phyloP scores from a whole-genome alignment of 1,284 basidiomycete species.

The Microbotryum saponariae region DNA sequence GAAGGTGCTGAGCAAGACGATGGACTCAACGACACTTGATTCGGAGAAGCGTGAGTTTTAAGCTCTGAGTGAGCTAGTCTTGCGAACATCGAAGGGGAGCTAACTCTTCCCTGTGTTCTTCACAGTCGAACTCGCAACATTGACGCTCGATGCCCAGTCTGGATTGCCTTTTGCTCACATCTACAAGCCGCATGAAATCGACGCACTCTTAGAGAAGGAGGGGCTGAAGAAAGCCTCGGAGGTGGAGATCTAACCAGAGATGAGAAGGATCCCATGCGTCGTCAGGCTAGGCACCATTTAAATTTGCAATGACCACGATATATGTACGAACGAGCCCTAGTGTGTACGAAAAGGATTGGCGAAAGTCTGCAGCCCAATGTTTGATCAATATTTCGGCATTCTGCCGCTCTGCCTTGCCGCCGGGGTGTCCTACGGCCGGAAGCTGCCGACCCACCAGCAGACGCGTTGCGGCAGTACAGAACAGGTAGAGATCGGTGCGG shows the following conservation, averaged over 20 bases:
- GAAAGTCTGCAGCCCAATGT: too few species aligned
- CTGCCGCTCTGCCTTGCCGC: too few species aligned
- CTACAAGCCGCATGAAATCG: conserved; percentile 83
- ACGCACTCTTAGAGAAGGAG: conserved; percentile 68
- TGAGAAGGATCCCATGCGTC: too few species aligned
- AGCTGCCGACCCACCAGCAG: too few species aligned
- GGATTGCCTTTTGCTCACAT: conserved; percentile 85
- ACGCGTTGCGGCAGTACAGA: too few species aligned
- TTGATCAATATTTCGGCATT: too few species aligned
- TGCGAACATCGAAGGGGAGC: not conserved
- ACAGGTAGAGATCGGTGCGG: too few species aligned
- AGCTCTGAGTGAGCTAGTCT: not conserved
- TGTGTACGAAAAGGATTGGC: too few species aligned
- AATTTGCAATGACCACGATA: too few species aligned
- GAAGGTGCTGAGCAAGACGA: conserved; percentile 97
- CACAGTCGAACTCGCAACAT: conserved; percentile 88
- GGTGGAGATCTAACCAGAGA: conserved; percentile 42
- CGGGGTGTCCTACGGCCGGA: too few species aligned
- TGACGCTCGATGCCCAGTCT: conserved; percentile 70
- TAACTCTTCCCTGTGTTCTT: not conserved
- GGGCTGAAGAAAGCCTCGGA: conserved; percentile 76
- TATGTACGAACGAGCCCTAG: too few species aligned
- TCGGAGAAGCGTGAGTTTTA: conserved; percentile 70
- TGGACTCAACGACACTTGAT: conserved; percentile 94
- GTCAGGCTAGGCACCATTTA: too few species aligned